Evolutionary conservation across 2,329 filamentous ascomycete species (phyloP).

Genomic region (Aspergillus transmontanensis): DNA sequence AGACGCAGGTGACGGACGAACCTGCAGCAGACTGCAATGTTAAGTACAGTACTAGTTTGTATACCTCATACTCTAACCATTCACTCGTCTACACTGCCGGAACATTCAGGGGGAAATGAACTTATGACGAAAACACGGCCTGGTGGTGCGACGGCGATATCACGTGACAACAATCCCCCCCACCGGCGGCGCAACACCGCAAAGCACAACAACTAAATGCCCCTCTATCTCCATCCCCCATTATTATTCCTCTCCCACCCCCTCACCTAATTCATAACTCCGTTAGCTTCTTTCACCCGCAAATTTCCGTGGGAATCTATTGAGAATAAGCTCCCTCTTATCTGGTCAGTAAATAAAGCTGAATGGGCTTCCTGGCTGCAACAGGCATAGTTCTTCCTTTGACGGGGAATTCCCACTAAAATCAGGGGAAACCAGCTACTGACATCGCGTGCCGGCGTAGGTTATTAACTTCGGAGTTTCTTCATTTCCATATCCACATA

Average conservation of each 20-base stretch:
- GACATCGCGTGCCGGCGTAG: slow-evolving; percentile 35
- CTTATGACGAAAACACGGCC: slow-evolving; percentile 13
- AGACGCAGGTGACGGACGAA: neutral
- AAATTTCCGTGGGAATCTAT: slow-evolving; percentile 7
- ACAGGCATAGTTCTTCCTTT: neutral
- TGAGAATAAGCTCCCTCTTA: slow-evolving; percentile 21
- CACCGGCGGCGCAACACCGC: slow-evolving; percentile 30
- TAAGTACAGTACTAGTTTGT: neutral
- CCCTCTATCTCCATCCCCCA: slow-evolving; percentile 35
- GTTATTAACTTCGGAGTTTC: slow-evolving; percentile 25
- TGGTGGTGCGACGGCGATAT: slow-evolving; percentile 22
- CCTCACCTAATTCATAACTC: slow-evolving; percentile 11
- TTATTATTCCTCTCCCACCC: slow-evolving; percentile 16
- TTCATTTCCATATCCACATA: slow-evolving; percentile 23
- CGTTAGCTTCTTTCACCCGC: slow-evolving; percentile 1
- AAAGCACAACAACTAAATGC: slow-evolving; percentile 37
- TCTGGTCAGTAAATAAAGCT: slow-evolving; percentile 12
- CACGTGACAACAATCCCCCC: slow-evolving; percentile 25
- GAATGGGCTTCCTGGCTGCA: neutral
- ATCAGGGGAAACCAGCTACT: slow-evolving; percentile 24
- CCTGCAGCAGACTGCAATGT: slow-evolving; percentile 10
- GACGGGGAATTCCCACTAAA: slow-evolving; percentile 1
- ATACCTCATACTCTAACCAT: neutral
- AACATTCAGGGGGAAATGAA: slow-evolving; percentile 6
- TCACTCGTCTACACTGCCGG: neutral